Conservation (phyloP, 495 filamentous ascomycete species). For the Opeltia flavorubescens region DNA sequence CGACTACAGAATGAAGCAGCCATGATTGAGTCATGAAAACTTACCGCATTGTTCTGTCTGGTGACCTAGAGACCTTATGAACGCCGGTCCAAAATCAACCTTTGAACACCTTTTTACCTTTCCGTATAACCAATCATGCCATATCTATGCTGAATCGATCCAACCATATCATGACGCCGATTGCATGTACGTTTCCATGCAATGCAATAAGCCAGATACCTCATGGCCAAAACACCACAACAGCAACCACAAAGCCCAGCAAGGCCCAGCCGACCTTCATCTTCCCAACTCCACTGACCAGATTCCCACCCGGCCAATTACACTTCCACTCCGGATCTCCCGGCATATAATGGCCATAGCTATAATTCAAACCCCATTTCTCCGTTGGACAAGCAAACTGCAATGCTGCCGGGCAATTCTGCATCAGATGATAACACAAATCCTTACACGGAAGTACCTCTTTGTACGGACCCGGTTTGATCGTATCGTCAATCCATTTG, state of each 20-base stretch:
- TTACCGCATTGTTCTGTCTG: neutral
- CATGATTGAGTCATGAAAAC: neutral
- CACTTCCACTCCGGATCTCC: neutral
- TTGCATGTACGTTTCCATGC: neutral
- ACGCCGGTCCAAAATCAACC: neutral
- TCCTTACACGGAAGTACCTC: slow-evolving; percentile 78
- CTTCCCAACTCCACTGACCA: neutral
- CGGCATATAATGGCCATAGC: slow-evolving; percentile 39
- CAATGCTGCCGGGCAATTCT: slow-evolving; percentile 68
- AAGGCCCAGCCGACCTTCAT: neutral
- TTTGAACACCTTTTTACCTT: no score
- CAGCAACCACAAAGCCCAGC: neutral
- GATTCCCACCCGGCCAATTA: neutral
- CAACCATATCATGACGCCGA: no score
- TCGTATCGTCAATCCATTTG: slow-evolving; percentile 48
- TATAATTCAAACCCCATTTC: slow-evolving; percentile 39
- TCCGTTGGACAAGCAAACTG: slow-evolving; percentile 61
- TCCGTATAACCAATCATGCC: no score
- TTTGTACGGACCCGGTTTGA: slow-evolving; percentile 82
- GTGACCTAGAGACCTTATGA: neutral
- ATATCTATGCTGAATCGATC: no score
- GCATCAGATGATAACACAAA: slow-evolving; percentile 69
- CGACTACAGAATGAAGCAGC: neutral
- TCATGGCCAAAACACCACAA: neutral
- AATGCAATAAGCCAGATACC: neutral